phyloP scores from a whole-genome alignment of 352 stramenopile species.

The Aphanomyces cochlioides region DNA sequence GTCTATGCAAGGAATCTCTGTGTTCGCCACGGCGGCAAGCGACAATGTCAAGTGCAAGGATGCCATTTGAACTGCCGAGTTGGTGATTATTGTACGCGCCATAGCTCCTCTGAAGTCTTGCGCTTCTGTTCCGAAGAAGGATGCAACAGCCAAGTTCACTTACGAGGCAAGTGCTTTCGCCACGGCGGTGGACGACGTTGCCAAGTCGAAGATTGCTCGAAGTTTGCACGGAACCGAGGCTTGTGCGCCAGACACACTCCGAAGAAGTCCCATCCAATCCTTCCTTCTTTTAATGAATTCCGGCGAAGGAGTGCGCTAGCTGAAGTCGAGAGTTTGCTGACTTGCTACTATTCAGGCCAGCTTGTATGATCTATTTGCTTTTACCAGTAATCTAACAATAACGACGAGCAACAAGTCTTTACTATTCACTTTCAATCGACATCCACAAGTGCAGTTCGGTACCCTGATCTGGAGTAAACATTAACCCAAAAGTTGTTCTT shows the following conservation, averaged over 20 bases:
- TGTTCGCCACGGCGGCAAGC: constrained; percentile 23
- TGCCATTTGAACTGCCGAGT: not conserved
- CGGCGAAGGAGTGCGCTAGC: no score
- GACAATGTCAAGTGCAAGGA: constrained; percentile 16
- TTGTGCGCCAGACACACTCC: constrained; percentile 9
- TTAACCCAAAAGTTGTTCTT: no score
- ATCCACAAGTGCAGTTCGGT: no score
- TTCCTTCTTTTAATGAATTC: no score
- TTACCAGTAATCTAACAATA: no score
- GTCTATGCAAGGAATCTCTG: constrained; percentile 23
- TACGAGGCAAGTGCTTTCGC: constrained; percentile 1
- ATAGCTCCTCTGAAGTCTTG: not conserved
- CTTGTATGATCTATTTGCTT: no score
- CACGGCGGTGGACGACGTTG: constrained; percentile 19
- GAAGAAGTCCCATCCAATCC: not conserved
- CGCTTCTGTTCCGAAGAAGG: not conserved
- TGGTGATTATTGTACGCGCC: not conserved
- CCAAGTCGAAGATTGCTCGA: constrained; percentile 17
- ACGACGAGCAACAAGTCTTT: no score
- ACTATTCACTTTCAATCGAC: no score
- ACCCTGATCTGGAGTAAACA: no score
- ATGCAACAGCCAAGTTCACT: constrained; percentile 11
- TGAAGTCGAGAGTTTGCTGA: no score
- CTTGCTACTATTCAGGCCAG: no score
- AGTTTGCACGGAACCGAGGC: constrained; percentile 6